phyloP scores from a whole-genome alignment of 2,329 filamentous ascomycete genomes.

The Pseudogymnoascus sp. region DNA sequence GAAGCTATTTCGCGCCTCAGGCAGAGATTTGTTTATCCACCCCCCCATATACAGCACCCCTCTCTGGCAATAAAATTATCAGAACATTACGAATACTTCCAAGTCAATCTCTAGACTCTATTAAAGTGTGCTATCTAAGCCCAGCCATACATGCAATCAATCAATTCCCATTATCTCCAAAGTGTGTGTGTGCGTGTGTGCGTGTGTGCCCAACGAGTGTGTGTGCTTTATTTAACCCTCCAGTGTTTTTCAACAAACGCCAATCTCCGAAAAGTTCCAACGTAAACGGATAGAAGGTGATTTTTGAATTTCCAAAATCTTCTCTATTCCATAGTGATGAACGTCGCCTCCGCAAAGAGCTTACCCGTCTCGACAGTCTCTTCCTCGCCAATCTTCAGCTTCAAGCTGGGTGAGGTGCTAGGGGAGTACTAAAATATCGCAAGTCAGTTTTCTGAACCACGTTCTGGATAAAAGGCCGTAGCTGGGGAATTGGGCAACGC shows the following conservation, averaged over 20 bases:
- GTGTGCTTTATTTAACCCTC: too few species aligned
- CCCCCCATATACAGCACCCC: too few species aligned
- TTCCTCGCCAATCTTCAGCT: slow-evolving; percentile 76
- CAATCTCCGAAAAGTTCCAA: background rate
- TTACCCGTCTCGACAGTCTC: slow-evolving; percentile 69
- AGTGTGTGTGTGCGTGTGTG: background rate
- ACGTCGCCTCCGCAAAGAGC: slow-evolving; percentile 88
- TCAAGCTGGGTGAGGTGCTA: slow-evolving; percentile 57
- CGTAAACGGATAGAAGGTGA: too few species aligned
- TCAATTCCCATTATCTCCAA: slow-evolving; percentile 1
- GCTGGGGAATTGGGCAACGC: slow-evolving; percentile 23
- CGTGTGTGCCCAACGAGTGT: background rate
- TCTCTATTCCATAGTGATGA: slow-evolving; percentile 59
- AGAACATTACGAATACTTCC: background rate
- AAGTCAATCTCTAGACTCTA: slow-evolving; percentile 4
- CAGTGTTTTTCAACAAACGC: background rate
- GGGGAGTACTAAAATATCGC: slow-evolving; percentile 57
- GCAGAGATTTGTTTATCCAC: too few species aligned
- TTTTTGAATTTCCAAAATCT: too few species aligned
- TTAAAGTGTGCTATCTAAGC: slow-evolving; percentile 4
- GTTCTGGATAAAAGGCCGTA: background rate
- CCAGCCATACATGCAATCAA: background rate
- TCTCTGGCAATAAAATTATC: too few species aligned
- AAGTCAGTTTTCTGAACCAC: background rate
- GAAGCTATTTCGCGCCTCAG: too few species aligned